A percentile compares a stretch with the other conserved stretches of the same genome.
Conservation (phyloP, 2,329 filamentous ascomycete species). For the Remersonia thermophila region DNA sequence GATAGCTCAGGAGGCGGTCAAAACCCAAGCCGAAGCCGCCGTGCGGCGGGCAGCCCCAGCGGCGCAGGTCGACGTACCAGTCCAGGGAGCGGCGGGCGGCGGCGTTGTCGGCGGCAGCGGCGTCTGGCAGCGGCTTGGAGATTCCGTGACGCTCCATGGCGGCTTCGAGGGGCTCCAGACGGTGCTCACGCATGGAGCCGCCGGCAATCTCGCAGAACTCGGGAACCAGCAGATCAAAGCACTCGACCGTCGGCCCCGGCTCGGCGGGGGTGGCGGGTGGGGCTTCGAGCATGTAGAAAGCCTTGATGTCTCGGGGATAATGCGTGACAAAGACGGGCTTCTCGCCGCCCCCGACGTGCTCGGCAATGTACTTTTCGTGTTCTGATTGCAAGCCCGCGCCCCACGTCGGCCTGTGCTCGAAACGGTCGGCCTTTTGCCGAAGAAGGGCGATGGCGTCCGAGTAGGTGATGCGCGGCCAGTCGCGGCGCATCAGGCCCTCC, state of each 20-base stretch:
- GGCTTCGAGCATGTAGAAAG: slow-evolving; percentile 57
- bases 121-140: slow-evolving; percentile 22
- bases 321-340: slow-evolving; percentile 82
- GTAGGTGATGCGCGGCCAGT: slow-evolving; percentile 79
- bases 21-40: slow-evolving; percentile 87
- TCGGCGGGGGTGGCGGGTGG: slow-evolving; percentile 2
- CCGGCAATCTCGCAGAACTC: slow-evolving; percentile 79
- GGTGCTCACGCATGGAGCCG: slow-evolving; percentile 80
- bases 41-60: slow-evolving; percentile 84
- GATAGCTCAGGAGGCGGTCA: slow-evolving; percentile 73
- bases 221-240: slow-evolving; percentile 81
- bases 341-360: slow-evolving; percentile 32
- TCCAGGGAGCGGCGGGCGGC: slow-evolving; percentile 36
- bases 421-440: slow-evolving; percentile 45
- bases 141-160: slow-evolving; percentile 62
- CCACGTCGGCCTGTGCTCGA: slow-evolving; percentile 59
- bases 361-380: slow-evolving; percentile 81
- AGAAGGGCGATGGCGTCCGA: slow-evolving; percentile 62
- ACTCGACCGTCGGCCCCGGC: slow-evolving; percentile 53
- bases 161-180: slow-evolving; percentile 50
- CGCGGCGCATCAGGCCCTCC: slow-evolving; percentile 46
- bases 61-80: slow-evolving; percentile 82
- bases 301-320: slow-evolving; percentile 80
- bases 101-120: slow-evolving; percentile 8
- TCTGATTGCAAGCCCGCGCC: slow-evolving; percentile 70